phyloP scores from a whole-genome alignment of 2,329 filamentous ascomycete species.

The Acrocalymma vagum region DNA sequence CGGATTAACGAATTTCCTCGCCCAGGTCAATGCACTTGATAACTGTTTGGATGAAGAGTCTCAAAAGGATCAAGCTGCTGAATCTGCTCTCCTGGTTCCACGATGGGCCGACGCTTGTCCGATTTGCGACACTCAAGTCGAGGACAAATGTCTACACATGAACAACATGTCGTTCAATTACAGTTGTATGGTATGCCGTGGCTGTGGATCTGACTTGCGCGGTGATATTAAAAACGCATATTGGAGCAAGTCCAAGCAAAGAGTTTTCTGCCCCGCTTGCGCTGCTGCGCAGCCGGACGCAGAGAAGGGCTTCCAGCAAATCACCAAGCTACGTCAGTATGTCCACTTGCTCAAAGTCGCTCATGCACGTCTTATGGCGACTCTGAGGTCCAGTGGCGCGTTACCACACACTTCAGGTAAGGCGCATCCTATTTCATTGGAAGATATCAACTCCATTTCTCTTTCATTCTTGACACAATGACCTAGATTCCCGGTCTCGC shows the following conservation, averaged over 20 bases:
- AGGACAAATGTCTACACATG: conserved; percentile 86
- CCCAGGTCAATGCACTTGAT: conserved; percentile 86
- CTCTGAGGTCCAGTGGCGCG: conserved; percentile 82
- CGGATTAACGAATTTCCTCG: conserved; percentile 82
- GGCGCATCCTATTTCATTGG: conserved; percentile 26
- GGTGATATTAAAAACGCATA: conserved; percentile 73
- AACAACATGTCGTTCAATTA: conserved; percentile 85
- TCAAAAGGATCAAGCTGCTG: conserved; percentile 49
- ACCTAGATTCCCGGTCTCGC: conserved; percentile 37
- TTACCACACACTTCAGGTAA: conserved; percentile 75
- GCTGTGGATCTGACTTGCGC: conserved; percentile 78
- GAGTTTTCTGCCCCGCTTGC: conserved; percentile 76
- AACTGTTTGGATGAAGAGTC: conserved; percentile 45
- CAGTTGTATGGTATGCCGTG: conserved; percentile 74
- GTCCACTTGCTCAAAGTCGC: conserved; percentile 92
- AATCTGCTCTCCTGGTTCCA: conserved; percentile 53
- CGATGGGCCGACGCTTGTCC: conserved; percentile 77
- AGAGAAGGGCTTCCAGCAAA: conserved; percentile 71
- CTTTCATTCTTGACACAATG: conserved; percentile 40
- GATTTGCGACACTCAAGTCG: conserved; percentile 84
- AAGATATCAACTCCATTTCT: conserved; percentile 21
- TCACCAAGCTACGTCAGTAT: conserved; percentile 92
- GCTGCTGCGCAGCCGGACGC: conserved; percentile 65
- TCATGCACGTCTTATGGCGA: conserved; percentile 86
- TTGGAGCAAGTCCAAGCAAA: conserved; percentile 73